These are phyloP conservation scores for Niebla homalea DNA, from an alignment of 495 filamentous ascomycete species.

Conservation along the genomic window DNA sequence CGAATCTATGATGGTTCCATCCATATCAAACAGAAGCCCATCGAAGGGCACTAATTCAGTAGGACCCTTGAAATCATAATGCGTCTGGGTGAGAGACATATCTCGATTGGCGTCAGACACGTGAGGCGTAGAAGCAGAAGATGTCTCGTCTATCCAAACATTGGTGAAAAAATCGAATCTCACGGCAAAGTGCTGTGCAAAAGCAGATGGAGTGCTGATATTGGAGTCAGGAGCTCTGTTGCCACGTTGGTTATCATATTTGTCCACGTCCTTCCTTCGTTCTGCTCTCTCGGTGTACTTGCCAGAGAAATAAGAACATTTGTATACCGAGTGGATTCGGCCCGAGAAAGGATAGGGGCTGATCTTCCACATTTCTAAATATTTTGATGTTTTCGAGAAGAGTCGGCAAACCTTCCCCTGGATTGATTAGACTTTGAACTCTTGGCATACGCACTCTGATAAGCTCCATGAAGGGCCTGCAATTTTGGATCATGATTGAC, in stretches of 20 bases:
- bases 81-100: conserved; percentile 6
- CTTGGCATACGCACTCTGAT: neutral
- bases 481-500: neutral
- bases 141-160: too few species aligned
- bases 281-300: too few species aligned
- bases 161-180: too few species aligned
- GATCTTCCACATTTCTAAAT: too few species aligned
- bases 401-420: neutral
- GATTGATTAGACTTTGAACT: neutral
- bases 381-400: too few species aligned
- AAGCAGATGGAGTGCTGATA: too few species aligned
- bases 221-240: neutral
- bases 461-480: neutral
- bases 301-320: too few species aligned
- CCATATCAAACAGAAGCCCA: conserved; percentile 66
- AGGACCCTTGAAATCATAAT: conserved; percentile 40
- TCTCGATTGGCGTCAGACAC: neutral
- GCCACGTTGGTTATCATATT: neutral
- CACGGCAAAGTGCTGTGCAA: too few species aligned
- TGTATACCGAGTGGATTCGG: too few species aligned
- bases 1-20: conserved; percentile 60
- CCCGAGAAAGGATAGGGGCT: too few species aligned
- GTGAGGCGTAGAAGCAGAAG: too few species aligned
- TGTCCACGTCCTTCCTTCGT: neutral
- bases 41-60: conserved; percentile 50